These are phyloP conservation scores for Phialophora tarda DNA, from an alignment of 2,329 filamentous ascomycete species.

Conservation along the genomic window DNA sequence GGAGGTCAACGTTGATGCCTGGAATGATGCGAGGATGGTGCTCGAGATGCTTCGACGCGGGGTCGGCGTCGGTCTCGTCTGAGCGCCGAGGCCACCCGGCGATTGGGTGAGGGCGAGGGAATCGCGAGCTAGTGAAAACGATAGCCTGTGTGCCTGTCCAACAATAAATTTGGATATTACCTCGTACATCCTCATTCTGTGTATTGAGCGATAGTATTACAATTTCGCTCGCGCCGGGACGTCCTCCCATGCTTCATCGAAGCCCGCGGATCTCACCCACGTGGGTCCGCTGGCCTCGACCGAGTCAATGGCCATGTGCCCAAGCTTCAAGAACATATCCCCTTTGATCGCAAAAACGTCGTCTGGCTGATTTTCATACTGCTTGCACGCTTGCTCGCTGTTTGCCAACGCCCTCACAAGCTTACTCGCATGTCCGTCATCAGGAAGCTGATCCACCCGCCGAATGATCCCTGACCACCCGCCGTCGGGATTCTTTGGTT, in stretches of 20 bases:
- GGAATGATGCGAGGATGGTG: slow-evolving; percentile 10
- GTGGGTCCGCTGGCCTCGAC: slow-evolving; percentile 40
- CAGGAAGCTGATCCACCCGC: slow-evolving; percentile 55
- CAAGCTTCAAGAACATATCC: slow-evolving; percentile 52
- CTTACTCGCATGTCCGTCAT: slow-evolving; percentile 85
- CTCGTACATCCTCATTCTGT: neutral
- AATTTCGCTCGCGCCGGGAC: slow-evolving; percentile 38
- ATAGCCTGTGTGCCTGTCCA: neutral
- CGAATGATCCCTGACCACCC: slow-evolving; percentile 54
- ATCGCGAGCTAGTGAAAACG: neutral
- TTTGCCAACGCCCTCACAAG: slow-evolving; percentile 71
- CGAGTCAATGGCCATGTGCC: slow-evolving; percentile 49
- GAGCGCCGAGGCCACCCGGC: slow-evolving; percentile 1
- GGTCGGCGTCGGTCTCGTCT: slow-evolving; percentile 9
- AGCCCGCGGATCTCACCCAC: slow-evolving; percentile 52
- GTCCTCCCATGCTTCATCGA: slow-evolving; percentile 50
- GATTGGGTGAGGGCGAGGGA: slow-evolving; percentile 4
- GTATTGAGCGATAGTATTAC: slow-evolving; percentile 8
- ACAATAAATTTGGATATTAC: neutral
- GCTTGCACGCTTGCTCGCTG: slow-evolving; percentile 59
- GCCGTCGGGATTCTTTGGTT: slow-evolving; percentile 52
- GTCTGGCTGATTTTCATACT: slow-evolving; percentile 44
- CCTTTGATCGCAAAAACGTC: slow-evolving; percentile 47
- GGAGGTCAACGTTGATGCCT: slow-evolving; percentile 21
- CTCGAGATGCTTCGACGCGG: slow-evolving; percentile 14